Conservation (phyloP, 2,329 filamentous ascomycete species). For the Arachnomyces sp. region DNA sequence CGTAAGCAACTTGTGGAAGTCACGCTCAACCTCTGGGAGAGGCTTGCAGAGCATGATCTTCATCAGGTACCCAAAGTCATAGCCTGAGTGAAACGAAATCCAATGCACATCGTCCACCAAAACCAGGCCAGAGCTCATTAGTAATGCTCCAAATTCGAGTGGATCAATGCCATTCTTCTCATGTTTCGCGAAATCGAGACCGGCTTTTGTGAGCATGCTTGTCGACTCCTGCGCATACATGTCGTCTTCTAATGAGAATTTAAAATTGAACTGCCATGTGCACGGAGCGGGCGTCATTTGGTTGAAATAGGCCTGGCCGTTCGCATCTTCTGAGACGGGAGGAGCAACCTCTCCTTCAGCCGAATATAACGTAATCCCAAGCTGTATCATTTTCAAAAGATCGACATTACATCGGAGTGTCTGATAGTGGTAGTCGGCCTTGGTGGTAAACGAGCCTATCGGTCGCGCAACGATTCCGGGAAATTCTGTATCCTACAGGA, state of each 20-base stretch:
- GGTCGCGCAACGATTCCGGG: slow-evolving; percentile 94
- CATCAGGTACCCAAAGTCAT: slow-evolving; percentile 95
- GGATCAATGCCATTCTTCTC: slow-evolving; percentile 87
- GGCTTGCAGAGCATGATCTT: slow-evolving; percentile 81
- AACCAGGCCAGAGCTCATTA: slow-evolving; percentile 87
- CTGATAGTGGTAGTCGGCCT: slow-evolving; percentile 98
- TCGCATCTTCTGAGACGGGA: slow-evolving; percentile 51
- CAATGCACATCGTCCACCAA: slow-evolving; percentile 82
- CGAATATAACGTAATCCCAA: slow-evolving; percentile 89
- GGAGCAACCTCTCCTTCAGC: slow-evolving; percentile 81
- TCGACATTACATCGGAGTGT: slow-evolving; percentile 95
- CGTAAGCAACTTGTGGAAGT: slow-evolving; percentile 82
- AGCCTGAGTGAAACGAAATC: slow-evolving; percentile 96
- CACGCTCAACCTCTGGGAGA: slow-evolving; percentile 78
- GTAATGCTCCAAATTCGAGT: slow-evolving; percentile 73
- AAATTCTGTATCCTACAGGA: slow-evolving; percentile 87
- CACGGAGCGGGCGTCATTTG: slow-evolving; percentile 60
- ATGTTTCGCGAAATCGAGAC: slow-evolving; percentile 82
- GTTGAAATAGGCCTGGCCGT: slow-evolving; percentile 42
- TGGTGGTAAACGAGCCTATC: slow-evolving; percentile 88
- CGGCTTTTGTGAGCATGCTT: slow-evolving; percentile 77
- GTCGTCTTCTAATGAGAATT: slow-evolving; percentile 86
- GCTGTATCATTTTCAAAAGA: slow-evolving; percentile 92
- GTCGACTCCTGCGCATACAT: slow-evolving; percentile 98
- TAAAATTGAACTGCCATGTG: slow-evolving; percentile 99